Percentiles rank a stretch among this genome's conserved stretches.
Conservation (phyloP, 1,284 basidiomycete genomes). For the Irpex sp. region DNA sequence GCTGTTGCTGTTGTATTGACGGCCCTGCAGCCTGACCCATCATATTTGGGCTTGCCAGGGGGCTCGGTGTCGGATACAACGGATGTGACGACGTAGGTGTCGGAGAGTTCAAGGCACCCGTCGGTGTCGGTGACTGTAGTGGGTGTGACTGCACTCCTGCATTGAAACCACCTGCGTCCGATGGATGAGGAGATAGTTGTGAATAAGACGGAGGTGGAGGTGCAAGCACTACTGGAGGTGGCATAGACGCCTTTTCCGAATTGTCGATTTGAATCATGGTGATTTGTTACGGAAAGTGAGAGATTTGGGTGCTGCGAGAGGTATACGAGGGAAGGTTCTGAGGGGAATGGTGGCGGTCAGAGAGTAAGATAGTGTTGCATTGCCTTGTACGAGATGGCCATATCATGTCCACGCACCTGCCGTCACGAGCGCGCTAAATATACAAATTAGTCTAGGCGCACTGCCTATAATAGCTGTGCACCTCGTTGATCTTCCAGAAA, state of each 20-base stretch:
- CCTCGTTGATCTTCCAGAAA: not conserved
- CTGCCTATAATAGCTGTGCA: not conserved
- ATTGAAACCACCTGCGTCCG: not conserved
- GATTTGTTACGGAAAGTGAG: not conserved
- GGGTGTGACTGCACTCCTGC: not conserved
- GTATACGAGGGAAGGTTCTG: not conserved
- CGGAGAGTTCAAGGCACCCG: conserved; percentile 2
- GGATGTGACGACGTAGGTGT: not conserved
- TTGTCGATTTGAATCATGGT: conserved; percentile 9
- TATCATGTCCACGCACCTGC: not conserved
- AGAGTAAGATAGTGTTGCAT: not conserved
- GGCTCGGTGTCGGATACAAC: not conserved
- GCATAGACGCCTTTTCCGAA: conserved; percentile 1
- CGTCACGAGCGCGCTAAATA: not conserved
- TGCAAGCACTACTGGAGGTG: not conserved
- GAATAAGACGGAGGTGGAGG: conserved; percentile 10
- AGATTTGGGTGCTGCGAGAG: not conserved
- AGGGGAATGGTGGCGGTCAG: not conserved
- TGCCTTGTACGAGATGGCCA: not conserved
- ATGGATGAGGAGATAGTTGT: not conserved
- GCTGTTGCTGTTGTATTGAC: not conserved
- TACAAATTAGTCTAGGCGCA: no score
- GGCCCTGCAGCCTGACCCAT: not conserved
- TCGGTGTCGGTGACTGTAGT: not conserved
- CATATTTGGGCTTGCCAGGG: not conserved